A percentile compares a stretch with the other conserved stretches of the same genome.
Conservation (phyloP, 495 filamentous ascomycete genomes). For the Aspergillus affinis region DNA sequence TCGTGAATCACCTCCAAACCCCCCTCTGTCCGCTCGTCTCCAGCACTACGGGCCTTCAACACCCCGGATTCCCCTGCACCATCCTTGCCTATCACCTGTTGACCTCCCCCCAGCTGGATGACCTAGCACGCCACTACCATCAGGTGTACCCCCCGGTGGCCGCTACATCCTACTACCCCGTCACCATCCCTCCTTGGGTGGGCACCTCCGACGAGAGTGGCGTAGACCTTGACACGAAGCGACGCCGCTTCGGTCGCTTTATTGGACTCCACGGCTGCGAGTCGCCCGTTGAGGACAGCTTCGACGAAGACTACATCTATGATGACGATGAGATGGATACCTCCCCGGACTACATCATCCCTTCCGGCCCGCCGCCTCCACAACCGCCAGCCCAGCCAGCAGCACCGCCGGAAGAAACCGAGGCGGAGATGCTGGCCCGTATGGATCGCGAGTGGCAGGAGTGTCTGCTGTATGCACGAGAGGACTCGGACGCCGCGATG, state of each 20-base stretch:
- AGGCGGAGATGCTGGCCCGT: conserved; percentile 14
- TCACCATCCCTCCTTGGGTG: conserved; percentile 43
- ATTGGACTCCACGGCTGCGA: conserved; percentile 67
- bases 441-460: conserved; percentile 33
- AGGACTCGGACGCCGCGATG: conserved; percentile 16
- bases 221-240: conserved; percentile 55
- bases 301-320: neutral
- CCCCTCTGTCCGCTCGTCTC: conserved; percentile 42
- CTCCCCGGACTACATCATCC: neutral
- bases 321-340: neutral
- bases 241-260: conserved; percentile 61
- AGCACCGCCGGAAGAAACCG: conserved; percentile 4
- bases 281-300: conserved; percentile 33
- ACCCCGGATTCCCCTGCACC: conserved; percentile 65
- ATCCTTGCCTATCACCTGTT: conserved; percentile 74
- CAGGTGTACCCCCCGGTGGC: conserved; percentile 57
- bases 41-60: conserved; percentile 53
- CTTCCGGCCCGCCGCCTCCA: neutral
- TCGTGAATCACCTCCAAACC: conserved; percentile 33
- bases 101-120: conserved; percentile 66
- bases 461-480: conserved; percentile 30
- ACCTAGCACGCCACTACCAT: conserved; percentile 72
- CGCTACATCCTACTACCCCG: conserved; percentile 63
- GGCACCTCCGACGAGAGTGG: conserved; percentile 21
- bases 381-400: neutral